Percentiles rank a stretch among this genome's conserved stretches.
Conservation (phyloP, 208 protist genomes). For the Naegleria fowleri region DNA sequence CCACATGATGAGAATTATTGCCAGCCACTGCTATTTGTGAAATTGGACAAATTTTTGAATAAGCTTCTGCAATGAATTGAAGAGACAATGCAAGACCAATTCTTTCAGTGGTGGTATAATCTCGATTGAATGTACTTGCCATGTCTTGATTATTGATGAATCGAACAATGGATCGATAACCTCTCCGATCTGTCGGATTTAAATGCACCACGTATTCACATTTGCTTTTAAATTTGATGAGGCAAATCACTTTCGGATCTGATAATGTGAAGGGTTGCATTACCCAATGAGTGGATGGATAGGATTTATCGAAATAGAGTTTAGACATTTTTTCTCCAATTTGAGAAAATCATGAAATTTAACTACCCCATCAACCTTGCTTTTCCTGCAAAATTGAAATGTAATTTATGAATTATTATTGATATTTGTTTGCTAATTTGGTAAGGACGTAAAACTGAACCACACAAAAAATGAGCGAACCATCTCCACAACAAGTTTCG, state of each 20-base stretch:
- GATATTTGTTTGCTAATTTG: no score
- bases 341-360: no score
- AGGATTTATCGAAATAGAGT: not conserved
- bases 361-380: not conserved
- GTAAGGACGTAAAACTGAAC: no score
- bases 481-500: no score
- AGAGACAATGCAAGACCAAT: not conserved
- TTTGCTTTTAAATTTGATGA: not conserved
- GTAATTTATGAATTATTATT: no score
- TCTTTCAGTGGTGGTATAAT: not conserved
- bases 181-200: constrained; percentile 11
- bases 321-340: not conserved
- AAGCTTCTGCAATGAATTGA: not conserved
- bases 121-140: not conserved
- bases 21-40: not conserved
- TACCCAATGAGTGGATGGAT: not conserved
- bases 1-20: not conserved
- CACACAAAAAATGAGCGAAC: no score
- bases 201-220: not conserved
- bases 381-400: no score
- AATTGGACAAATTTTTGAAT: not conserved
- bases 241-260: not conserved
- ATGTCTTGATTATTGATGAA: not conserved
- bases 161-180: constrained; percentile 1
- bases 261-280: not conserved